Percentiles rank a stretch among this genome's conserved stretches.
Conservation (phyloP, 495 filamentous ascomycete genomes). For the Evernia prunastri region DNA sequence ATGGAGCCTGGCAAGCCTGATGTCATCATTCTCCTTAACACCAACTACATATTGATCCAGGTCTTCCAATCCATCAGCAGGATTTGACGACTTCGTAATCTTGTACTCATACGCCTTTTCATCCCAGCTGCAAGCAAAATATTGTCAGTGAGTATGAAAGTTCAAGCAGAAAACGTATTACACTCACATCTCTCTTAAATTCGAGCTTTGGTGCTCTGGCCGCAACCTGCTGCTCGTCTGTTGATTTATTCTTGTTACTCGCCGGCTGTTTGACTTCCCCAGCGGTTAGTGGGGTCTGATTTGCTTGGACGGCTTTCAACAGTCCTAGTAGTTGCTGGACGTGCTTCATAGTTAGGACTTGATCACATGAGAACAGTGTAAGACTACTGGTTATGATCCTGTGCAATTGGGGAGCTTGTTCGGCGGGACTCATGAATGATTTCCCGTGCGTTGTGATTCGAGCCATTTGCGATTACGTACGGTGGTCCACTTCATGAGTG, state of each 20-base stretch:
- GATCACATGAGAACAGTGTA: background rate
- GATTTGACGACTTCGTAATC: background rate
- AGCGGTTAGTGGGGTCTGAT: background rate
- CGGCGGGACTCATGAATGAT: too few relatives aligned
- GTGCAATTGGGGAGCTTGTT: too few relatives aligned
- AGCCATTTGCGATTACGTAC: too few relatives aligned
- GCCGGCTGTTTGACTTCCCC: background rate
- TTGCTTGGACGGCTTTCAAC: background rate
- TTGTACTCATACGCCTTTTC: background rate
- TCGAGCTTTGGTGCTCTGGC: background rate
- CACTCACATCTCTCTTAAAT: background rate
- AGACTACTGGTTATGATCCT: background rate
- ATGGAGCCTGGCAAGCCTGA: too few relatives aligned
- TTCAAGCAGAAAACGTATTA: background rate
- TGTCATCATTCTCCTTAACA: too few relatives aligned
- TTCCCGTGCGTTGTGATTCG: too few relatives aligned
- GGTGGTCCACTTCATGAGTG: too few relatives aligned
- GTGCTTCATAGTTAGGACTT: background rate
- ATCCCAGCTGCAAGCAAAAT: background rate
- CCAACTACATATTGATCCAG: background rate
- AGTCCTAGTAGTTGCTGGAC: background rate
- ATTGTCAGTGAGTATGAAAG: background rate
- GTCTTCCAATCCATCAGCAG: background rate
- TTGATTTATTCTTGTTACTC: background rate
- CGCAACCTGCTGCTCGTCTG: background rate